phyloP scores from a whole-genome alignment of 2,329 filamentous ascomycete species.

The Dactylellina drechsleri region DNA sequence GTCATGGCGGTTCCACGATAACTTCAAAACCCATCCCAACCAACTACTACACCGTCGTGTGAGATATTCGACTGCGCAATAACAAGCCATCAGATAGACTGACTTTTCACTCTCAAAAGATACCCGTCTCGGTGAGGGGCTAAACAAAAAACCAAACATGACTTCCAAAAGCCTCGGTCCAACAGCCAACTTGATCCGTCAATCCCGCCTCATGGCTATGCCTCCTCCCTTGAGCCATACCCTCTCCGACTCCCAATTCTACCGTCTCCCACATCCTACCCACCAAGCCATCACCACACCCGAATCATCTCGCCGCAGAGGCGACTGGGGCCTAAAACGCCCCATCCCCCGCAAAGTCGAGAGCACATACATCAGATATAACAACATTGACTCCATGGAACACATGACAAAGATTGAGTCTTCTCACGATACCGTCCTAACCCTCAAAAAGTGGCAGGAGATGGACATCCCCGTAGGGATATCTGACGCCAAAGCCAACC shows the following conservation, averaged over 20 bases:
- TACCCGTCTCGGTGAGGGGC: too few species aligned
- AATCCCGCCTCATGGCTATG: slow-evolving; percentile 58
- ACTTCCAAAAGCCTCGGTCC: slow-evolving; percentile 57
- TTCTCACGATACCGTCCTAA: slow-evolving; percentile 58
- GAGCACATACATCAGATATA: slow-evolving; percentile 57
- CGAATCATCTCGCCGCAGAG: slow-evolving; percentile 56
- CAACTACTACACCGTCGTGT: too few species aligned
- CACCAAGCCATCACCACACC: slow-evolving; percentile 58
- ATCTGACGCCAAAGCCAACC: slow-evolving; percentile 10
- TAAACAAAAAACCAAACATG: slow-evolving; percentile 28
- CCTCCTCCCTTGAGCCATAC: slow-evolving; percentile 56
- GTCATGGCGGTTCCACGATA: too few species aligned
- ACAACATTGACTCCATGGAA: slow-evolving; percentile 58
- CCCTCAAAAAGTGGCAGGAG: slow-evolving; percentile 59
- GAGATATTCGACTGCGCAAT: too few species aligned
- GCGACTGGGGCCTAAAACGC: slow-evolving; percentile 59
- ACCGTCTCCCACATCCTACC: slow-evolving; percentile 55
- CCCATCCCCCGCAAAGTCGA: slow-evolving; percentile 56
- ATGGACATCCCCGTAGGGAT: slow-evolving; percentile 56
- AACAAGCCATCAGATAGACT: background rate
- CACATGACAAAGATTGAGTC: slow-evolving; percentile 58
- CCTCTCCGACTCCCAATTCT: slow-evolving; percentile 52
- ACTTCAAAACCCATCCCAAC: too few species aligned
- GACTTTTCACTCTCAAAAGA: background rate
- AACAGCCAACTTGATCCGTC: slow-evolving; percentile 57